Conservation (phyloP, 1,284 basidiomycete species). For the Sanghuangporus baumii region DNA sequence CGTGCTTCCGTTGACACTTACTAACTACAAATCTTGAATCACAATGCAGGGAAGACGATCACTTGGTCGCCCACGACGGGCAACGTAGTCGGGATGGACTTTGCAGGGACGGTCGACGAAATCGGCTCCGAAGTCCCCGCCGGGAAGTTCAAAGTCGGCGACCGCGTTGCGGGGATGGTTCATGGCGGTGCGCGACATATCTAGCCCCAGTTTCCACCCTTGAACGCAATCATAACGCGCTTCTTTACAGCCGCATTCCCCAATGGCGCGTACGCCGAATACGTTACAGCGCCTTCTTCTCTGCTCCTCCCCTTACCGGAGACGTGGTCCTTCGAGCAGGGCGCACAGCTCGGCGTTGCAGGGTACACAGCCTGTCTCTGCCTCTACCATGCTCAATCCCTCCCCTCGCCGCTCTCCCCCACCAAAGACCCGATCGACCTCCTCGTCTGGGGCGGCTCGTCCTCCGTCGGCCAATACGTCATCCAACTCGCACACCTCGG, state of each 20-base stretch:
- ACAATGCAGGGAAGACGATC: conserved; percentile 2
- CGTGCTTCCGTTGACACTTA: neutral
- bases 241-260: conserved; percentile 2
- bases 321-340: conserved; percentile 26
- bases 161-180: conserved; percentile 40
- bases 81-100: conserved; percentile 37
- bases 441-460: conserved; percentile 38
- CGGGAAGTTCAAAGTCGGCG: conserved; percentile 31
- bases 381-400: conserved; percentile 21
- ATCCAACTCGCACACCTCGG: conserved; percentile 35
- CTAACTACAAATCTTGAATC: neutral
- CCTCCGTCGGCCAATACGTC: conserved; percentile 36
- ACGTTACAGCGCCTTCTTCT: conserved; percentile 23
- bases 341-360: conserved; percentile 24
- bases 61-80: neutral
- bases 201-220: conserved; percentile 22
- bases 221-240: conserved; percentile 17
- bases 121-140: conserved; percentile 28
- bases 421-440: conserved; percentile 19
- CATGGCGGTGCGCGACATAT: conserved; percentile 29
- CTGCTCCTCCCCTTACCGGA: conserved; percentile 28
- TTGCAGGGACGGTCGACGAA: conserved; percentile 35
- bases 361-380: conserved; percentile 23
- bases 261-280: conserved; percentile 15
- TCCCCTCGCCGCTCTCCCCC: conserved; percentile 20